Evolutionary conservation across 2,329 filamentous ascomycete species (phyloP).

Genomic region (Dendrostoma leiphaemia): DNA sequence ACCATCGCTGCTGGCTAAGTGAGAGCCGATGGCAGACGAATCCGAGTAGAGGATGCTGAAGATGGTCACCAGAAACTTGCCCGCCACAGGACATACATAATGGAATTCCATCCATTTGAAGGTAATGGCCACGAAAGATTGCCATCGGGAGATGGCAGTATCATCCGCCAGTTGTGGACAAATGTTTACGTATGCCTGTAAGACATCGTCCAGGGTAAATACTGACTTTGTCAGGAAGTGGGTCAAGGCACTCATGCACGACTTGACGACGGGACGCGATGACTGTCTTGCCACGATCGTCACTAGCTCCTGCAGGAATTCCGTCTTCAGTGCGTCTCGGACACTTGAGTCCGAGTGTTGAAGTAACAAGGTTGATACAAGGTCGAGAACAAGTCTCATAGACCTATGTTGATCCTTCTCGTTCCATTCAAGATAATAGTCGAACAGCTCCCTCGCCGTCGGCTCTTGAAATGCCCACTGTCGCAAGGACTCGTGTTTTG

Average conservation of each 20-base stretch:
- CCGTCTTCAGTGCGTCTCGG: slow-evolving; percentile 38
- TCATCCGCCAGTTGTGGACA: slow-evolving; percentile 25
- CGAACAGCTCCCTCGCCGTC: slow-evolving; percentile 51
- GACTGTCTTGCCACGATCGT: slow-evolving; percentile 60
- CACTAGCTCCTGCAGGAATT: slow-evolving; percentile 51
- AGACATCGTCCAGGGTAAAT: slow-evolving; percentile 46
- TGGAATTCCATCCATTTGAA: slow-evolving; percentile 52
- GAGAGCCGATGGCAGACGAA: slow-evolving; percentile 22
- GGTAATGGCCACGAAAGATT: slow-evolving; percentile 31
- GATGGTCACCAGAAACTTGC: slow-evolving; percentile 58
- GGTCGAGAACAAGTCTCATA: slow-evolving; percentile 61
- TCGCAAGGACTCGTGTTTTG: slow-evolving; percentile 39
- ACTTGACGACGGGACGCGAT: slow-evolving; percentile 65
- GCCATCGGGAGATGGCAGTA: slow-evolving; percentile 27
- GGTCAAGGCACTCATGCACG: slow-evolving; percentile 65
- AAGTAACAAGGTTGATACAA: slow-evolving; percentile 49
- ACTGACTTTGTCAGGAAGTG: slow-evolving; percentile 63
- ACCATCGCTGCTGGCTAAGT: slow-evolving; percentile 18
- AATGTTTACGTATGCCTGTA: slow-evolving; percentile 37
- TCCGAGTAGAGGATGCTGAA: slow-evolving; percentile 45
- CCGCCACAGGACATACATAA: slow-evolving; percentile 58
- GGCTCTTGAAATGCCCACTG: slow-evolving; percentile 51
- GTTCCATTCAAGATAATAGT: slow-evolving; percentile 66
- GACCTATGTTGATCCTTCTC: slow-evolving; percentile 64
- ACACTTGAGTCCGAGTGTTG: slow-evolving; percentile 45